Base-by-base conservation (phyloP, 805 yeast species). In the Yarrowia divulgata region DNA sequence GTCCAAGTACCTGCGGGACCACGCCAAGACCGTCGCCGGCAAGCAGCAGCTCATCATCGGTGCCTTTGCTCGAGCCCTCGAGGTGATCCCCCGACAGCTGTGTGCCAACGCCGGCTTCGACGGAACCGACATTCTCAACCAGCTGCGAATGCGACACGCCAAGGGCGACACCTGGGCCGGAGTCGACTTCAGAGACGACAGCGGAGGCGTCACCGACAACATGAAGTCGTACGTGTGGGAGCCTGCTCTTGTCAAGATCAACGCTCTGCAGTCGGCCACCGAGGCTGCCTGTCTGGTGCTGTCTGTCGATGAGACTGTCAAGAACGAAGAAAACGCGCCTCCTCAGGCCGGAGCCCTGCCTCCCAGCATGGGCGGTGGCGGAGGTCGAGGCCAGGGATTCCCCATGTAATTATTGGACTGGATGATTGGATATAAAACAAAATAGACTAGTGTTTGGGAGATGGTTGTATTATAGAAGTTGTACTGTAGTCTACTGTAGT, bases 21-120 rank as follows among this genome's bases (percentile, higher is more conserved):
- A 88, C 76, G 88, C 98, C 32, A 88, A 89, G 76, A 85, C 91
- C 19, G 90, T 95, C 74, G 92, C 97, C 29, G 99, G 99, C 49
- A 94, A 95, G 79, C 97, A 94, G 80, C 99, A 95, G 81, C 82
- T 95, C 71, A 88, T 95, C 70, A 90, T 95, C 70, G 88, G 89
- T 70, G 97, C 97, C 8, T 95, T 88, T 80, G 99, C 99, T 32
- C 90, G 90, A 73, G 97, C 98, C 0, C 83, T 95, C 70, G 99
- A 95, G 81, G 88, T 95, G 35, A 93, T 95, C 75, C 99, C 99
- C 73, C 89, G 98, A 78, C 98, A 95, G 78, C 84, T 95, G 72
- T 94, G 98, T 82, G 99, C 95, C 77, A 95, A 95, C 79, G 99
- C 97, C n/a, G 99, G 99, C 6, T 88, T 95, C 73, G 99, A 95